Percentiles rank a stretch among this genome's conserved stretches.
These are phyloP conservation scores for Chimonanthus praecox DNA, from an alignment of 164 flowering plant species.

Conservation along the genomic window DNA sequence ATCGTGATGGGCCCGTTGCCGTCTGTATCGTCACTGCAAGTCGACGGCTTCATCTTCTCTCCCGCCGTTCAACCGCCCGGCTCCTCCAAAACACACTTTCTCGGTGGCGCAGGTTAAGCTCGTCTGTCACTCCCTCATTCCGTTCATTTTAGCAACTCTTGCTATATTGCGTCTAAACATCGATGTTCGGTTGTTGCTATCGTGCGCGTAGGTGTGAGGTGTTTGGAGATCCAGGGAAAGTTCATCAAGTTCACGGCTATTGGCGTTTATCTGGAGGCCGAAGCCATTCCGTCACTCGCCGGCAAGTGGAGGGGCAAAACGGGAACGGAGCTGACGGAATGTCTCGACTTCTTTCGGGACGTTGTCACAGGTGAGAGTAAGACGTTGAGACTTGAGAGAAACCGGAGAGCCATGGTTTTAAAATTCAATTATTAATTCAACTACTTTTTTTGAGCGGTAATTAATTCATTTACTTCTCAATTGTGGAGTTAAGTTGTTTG, in stretches of 20 bases:
- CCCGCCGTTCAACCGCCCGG: conserved; percentile 53
- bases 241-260: conserved; percentile 78
- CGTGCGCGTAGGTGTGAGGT: conserved; percentile 61
- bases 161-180: neutral
- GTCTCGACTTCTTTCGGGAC: conserved; percentile 62
- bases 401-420: too few species aligned
- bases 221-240: conserved; percentile 61
- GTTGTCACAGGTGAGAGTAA: conserved; percentile 52
- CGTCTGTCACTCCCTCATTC: neutral
- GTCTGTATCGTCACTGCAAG: conserved; percentile 28
- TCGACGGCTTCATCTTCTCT: conserved; percentile 47
- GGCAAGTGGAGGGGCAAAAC: conserved; percentile 65
- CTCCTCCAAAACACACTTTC: conserved; percentile 51
- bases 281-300: conserved; percentile 46
- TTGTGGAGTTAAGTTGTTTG: too few species aligned
- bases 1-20: conserved; percentile 11
- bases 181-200: neutral
- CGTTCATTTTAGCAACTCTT: neutral
- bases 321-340: conserved; percentile 46
- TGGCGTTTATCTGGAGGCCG: conserved; percentile 59
- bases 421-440: neutral
- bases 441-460: too few species aligned
- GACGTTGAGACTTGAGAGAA: neutral
- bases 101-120: conserved; percentile 73
- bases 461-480: too few species aligned